A percentile compares a stretch with the other conserved stretches of the same genome.
Evolutionary conservation across 257 asterid species (phyloP).

Genomic region (Solanum habrochaites): DNA sequence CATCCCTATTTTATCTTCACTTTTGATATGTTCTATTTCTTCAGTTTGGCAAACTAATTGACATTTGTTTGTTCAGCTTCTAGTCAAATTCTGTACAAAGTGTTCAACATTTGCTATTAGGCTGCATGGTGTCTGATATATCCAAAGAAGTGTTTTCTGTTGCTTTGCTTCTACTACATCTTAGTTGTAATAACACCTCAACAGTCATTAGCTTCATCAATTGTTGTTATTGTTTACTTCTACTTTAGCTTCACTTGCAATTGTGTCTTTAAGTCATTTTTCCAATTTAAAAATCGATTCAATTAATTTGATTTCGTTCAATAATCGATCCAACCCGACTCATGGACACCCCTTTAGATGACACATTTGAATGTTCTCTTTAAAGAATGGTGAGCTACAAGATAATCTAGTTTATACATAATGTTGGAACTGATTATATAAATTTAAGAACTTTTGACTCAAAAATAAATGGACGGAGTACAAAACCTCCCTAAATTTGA

Average conservation of each 20-base stretch:
- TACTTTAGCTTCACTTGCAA: not conserved
- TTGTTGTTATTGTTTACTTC: not conserved
- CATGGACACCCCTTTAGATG: too few relatives aligned
- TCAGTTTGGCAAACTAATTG: not conserved
- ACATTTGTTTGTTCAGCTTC: not conserved
- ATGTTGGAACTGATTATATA: too few relatives aligned
- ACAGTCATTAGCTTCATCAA: not conserved
- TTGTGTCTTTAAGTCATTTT: too few relatives aligned
- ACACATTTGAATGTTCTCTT: not conserved
- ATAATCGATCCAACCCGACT: too few relatives aligned
- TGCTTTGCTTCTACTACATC: not conserved
- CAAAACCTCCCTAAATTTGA: not conserved
- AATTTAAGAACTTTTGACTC: not conserved
- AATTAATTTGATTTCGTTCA: too few relatives aligned
- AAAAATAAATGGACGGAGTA: not conserved
- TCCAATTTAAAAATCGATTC: too few relatives aligned
- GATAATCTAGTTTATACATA: not conserved
- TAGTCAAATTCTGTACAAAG: not conserved
- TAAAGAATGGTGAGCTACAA: not conserved
- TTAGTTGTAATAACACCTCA: not conserved
- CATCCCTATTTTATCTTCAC: not conserved
- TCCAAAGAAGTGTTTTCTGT: not conserved
- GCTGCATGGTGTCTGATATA: not conserved
- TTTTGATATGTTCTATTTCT: not conserved
- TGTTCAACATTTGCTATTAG: not conserved